Conservation (phyloP, 345 rosid species). For the Acer saccharum region DNA sequence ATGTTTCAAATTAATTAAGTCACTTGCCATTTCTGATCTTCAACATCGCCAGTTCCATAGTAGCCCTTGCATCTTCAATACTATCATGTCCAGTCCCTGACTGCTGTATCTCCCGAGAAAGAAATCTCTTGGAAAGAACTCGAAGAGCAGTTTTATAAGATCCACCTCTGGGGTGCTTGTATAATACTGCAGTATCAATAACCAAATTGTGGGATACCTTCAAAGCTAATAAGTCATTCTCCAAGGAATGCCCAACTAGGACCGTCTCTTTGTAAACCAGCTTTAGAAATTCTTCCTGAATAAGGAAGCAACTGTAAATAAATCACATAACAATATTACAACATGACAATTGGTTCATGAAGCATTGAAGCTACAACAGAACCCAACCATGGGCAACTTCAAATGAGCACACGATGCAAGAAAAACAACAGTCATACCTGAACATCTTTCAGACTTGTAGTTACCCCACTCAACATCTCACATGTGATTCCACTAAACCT, state of each 20-base stretch:
- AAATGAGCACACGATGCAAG: background rate
- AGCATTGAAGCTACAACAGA: constrained; percentile 10
- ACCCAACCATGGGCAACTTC: background rate
- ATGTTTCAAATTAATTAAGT: constrained; percentile 6
- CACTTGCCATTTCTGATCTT: constrained; percentile 79
- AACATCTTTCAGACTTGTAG: constrained; percentile 79
- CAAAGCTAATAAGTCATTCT: constrained; percentile 83
- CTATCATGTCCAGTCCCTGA: constrained; percentile 89
- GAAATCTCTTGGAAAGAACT: constrained; percentile 77
- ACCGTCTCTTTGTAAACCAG: constrained; percentile 83
- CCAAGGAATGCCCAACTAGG: constrained; percentile 96
- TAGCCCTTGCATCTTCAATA: constrained; percentile 86
- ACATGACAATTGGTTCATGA: constrained; percentile 7
- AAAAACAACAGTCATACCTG: constrained; percentile 50
- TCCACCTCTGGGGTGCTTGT: constrained; percentile 78
- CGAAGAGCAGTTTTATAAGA: constrained; percentile 85
- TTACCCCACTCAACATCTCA: constrained; percentile 76
- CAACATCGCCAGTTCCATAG: constrained; percentile 84
- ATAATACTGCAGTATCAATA: constrained; percentile 87
- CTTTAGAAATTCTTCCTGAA: constrained; percentile 78
- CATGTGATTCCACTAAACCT: constrained; percentile 94
- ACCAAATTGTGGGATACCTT: constrained; percentile 84
- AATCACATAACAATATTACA: constrained; percentile 20
- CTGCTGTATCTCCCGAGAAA: constrained; percentile 79
- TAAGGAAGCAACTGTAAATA: constrained; percentile 35